These are phyloP conservation scores for Paraurostyla sp. DNA, from an alignment of 73 alveolate species.

Conservation along the genomic window DNA sequence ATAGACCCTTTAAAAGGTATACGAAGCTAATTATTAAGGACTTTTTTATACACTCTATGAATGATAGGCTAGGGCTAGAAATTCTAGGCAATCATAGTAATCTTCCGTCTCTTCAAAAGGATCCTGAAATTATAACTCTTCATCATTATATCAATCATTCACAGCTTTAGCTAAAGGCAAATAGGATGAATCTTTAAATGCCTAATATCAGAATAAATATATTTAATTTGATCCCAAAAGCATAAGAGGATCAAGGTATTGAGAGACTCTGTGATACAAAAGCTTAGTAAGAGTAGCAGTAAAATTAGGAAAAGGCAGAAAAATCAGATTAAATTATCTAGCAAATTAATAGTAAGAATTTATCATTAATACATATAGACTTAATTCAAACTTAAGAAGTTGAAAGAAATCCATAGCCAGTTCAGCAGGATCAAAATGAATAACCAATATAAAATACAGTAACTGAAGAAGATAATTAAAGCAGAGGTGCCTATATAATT, in stretches of 20 bases:
- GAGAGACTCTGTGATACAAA: background rate
- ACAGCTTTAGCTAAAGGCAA: background rate
- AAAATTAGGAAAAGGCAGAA: no score
- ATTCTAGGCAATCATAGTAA: background rate
- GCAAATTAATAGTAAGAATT: no score
- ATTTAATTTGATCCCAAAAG: background rate
- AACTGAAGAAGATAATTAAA: background rate
- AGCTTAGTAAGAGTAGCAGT: background rate
- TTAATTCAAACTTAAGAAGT: no score
- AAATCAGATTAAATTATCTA: no score
- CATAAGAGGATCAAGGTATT: background rate
- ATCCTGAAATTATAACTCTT: conserved; percentile 6
- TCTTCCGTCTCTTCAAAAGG: background rate
- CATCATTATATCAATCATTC: background rate
- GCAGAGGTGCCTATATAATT: background rate
- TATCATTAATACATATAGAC: no score
- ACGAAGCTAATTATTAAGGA: background rate
- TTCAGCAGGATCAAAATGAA: background rate
- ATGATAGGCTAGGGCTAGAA: conserved; percentile 1
- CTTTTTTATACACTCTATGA: background rate
- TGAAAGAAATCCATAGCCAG: background rate
- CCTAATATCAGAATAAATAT: background rate
- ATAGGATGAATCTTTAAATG: background rate
- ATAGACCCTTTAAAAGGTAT: background rate
- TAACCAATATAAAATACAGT: background rate